Conservation (phyloP, 1,284 basidiomycete genomes). For the Wallemia ichthyophaga region DNA sequence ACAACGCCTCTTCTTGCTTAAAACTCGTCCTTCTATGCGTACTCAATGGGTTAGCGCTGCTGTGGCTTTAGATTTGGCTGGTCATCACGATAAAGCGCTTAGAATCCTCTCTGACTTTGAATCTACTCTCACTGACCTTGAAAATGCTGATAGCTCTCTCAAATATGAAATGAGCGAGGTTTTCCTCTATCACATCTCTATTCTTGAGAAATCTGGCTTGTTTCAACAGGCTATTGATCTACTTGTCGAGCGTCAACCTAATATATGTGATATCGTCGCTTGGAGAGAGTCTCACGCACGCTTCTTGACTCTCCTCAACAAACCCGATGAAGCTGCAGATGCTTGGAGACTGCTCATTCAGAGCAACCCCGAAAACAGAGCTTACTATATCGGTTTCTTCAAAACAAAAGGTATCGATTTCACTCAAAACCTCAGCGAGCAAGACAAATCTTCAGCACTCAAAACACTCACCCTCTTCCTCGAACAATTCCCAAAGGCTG, state of each 20-base stretch:
- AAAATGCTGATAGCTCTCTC: conserved; percentile 21
- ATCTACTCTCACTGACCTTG: conserved; percentile 10
- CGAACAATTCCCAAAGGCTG: conserved; percentile 30
- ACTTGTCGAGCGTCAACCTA: conserved; percentile 26
- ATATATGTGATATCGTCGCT: conserved; percentile 8
- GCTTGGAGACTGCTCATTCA: conserved; percentile 53
- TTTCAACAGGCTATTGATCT: conserved; percentile 22
- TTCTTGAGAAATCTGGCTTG: conserved; percentile 42
- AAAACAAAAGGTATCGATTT: conserved; percentile 32
- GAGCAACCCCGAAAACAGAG: conserved; percentile 54
- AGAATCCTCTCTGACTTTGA: conserved; percentile 35
- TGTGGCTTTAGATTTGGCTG: conserved; percentile 59
- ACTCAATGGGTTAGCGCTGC: conserved; percentile 74
- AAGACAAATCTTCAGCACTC: conserved; percentile 26
- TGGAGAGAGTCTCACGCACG: conserved; percentile 22
- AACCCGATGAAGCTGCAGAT: conserved; percentile 33
- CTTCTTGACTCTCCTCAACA: conserved; percentile 32
- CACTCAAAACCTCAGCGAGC: conserved; percentile 18
- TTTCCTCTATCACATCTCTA: conserved; percentile 43
- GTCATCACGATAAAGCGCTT: conserved; percentile 38
- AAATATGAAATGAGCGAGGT: conserved; percentile 68
- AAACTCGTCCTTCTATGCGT: conserved; percentile 49
- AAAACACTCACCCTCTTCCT: conserved; percentile 29
- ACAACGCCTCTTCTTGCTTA: conserved; percentile 49
- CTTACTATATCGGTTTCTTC: conserved; percentile 49